Evolutionary conservation across 2,329 filamentous ascomycete species (phyloP).

Genomic region (Trichoderma koningii): DNA sequence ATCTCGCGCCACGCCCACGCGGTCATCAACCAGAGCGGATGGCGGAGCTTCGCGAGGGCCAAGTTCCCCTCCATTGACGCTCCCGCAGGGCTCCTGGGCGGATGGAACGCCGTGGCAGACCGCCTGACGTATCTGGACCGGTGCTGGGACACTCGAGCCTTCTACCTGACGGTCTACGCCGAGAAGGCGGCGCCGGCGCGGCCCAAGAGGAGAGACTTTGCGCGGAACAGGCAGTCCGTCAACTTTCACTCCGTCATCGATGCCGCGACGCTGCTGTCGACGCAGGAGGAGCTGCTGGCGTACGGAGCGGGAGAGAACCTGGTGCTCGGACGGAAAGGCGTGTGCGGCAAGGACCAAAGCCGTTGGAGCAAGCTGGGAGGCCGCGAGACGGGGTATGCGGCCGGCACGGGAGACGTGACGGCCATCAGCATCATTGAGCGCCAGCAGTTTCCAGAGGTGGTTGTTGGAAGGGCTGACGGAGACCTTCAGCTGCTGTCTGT

Average conservation of each 20-base stretch:
- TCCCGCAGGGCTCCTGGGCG: constrained; percentile 35
- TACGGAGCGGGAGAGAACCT: constrained; percentile 57
- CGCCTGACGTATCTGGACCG: constrained; percentile 53
- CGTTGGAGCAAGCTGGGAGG: constrained; percentile 47
- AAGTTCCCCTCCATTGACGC: constrained; percentile 46
- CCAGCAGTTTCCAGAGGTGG: constrained; percentile 38
- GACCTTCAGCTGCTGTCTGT: constrained; percentile 49
- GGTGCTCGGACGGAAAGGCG: constrained; percentile 45
- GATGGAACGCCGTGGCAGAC: constrained; percentile 47
- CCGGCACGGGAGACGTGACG: constrained; percentile 54
- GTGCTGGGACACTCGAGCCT: constrained; percentile 54
- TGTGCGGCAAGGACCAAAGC: constrained; percentile 31
- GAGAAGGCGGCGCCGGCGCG: constrained; percentile 31
- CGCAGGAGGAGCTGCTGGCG: constrained; percentile 50
- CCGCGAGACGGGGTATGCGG: constrained; percentile 41
- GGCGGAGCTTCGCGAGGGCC: constrained; percentile 52
- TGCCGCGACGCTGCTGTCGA: constrained; percentile 42
- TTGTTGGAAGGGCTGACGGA: constrained; percentile 55
- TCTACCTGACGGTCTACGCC: constrained; percentile 40
- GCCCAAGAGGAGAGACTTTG: constrained; percentile 27
- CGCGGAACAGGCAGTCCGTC: constrained; percentile 39
- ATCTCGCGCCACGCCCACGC: constrained; percentile 45
- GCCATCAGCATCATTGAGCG: constrained; percentile 49
- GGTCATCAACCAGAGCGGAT: constrained; percentile 48
- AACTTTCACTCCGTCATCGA: constrained; percentile 53